Evolutionary conservation across 1,284 basidiomycete genomes (phyloP), one percentile per base, ranked within the genome.

Genomic region (Schizophyllum amplum): DNA sequence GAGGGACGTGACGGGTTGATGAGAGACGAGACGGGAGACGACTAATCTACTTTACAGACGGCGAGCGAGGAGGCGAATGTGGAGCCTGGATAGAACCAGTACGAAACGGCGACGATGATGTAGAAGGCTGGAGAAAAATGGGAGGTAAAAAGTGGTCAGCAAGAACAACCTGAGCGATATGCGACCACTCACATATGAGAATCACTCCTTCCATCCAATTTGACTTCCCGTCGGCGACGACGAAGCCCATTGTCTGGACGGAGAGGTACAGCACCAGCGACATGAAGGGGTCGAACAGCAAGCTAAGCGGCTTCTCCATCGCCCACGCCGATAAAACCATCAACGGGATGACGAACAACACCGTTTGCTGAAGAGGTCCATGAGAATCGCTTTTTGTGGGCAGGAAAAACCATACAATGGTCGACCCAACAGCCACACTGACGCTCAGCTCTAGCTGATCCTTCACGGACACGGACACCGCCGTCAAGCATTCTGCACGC

Each of bases 291-390:
- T 85, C 84, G 66, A 86, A 84, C 22, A 84, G 72, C 52, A 88
- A 69, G 20, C 82, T 80, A 26, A 87, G 69, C 4, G 85, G 84
- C 65, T 85, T 86, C 52, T 78, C 81, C 51, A 87, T 69, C 22
- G 81, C 79, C 85, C 85, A 87, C 0, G 69, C 83, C 6, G 88
- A 71, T 7, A 72, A 76, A 9, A 86, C 77, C 62, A 84, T 84
- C 63, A 87, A 81, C 68, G 90, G 90, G 63, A 93, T 83, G 58
- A 93, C 84, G 67, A 94, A 87, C 48, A 94, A 77, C 0, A 91
- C 87, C 57, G 92, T 92, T 85, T 97, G 94, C 87, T 90, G 54
- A 51, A 47, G 33, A 26, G 42, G 13, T n/a, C n/a, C n/a, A n/a
- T n/a, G n/a, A n/a, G n/a, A n/a, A n/a, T n/a, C n/a, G n/a, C n/a